These are phyloP conservation scores for Cytidiella melzeri DNA, from an alignment of 768 basidiomycete genomes.

Conservation along the genomic window DNA sequence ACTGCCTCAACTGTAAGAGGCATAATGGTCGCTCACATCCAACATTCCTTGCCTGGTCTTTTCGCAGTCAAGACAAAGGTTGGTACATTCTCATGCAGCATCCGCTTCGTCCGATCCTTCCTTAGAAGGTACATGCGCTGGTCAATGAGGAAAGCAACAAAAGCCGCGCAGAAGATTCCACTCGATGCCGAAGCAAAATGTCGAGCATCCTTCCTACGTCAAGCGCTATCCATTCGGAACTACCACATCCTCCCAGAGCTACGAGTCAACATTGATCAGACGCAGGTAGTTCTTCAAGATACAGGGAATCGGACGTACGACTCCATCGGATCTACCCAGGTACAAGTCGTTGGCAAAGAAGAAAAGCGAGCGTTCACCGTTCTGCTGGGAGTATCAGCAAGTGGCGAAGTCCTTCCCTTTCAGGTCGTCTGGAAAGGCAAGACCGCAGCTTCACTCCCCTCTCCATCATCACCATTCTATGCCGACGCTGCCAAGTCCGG, in stretches of 20 bases:
- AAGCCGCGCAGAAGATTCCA: slow-evolving; percentile 32
- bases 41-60: slow-evolving; percentile 20
- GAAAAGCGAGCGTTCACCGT: slow-evolving; percentile 41
- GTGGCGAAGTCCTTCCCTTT: slow-evolving; percentile 30
- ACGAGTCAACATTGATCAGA: slow-evolving; percentile 33
- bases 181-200: slow-evolving; percentile 22
- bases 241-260: slow-evolving; percentile 23
- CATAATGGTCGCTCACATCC: slow-evolving; percentile 26
- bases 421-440: slow-evolving; percentile 33
- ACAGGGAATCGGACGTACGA: slow-evolving; percentile 26
- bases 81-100: slow-evolving; percentile 27
- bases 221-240: slow-evolving; percentile 23
- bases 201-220: slow-evolving; percentile 15
- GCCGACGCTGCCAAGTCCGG: slow-evolving; percentile 8
- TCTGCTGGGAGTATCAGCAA: slow-evolving; percentile 25
- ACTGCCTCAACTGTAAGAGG: slow-evolving; percentile 22
- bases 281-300: slow-evolving; percentile 24
- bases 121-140: slow-evolving; percentile 20
- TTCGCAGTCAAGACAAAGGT: slow-evolving; percentile 19
- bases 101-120: slow-evolving; percentile 23
- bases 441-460: slow-evolving; percentile 21
- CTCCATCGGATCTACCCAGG: slow-evolving; percentile 28
- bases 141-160: slow-evolving; percentile 24
- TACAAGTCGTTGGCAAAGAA: slow-evolving; percentile 28
- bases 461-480: slow-evolving; percentile 10